A percentile compares a stretch with the other conserved stretches of the same genome.
phyloP scores from a whole-genome alignment of 192 early-diverging fungal species.

The Oehlia diaphana region DNA sequence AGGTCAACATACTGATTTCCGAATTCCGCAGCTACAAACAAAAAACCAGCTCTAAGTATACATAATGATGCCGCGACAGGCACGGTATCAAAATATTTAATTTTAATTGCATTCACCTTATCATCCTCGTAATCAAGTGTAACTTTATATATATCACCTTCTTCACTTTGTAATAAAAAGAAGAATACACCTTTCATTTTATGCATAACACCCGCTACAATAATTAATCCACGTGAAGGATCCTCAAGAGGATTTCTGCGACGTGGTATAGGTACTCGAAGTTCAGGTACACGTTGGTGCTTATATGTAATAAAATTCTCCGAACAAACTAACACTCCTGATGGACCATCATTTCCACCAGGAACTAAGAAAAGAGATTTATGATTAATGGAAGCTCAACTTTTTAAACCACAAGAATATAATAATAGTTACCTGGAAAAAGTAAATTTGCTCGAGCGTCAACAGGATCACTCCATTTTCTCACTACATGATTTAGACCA shows the following conservation, averaged over 20 bases:
- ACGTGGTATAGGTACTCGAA: conserved; percentile 79
- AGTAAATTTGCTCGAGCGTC: conserved; percentile 75
- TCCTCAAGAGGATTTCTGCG: conserved; percentile 71
- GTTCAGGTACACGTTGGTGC: conserved; percentile 66
- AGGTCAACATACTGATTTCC: conserved; percentile 80
- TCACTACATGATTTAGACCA: conserved; percentile 97
- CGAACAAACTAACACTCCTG: conserved; percentile 95
- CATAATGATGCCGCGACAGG: conserved; percentile 76
- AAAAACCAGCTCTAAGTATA: conserved; percentile 89
- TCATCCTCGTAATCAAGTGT: conserved; percentile 76
- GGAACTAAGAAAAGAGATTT: conserved; percentile 49
- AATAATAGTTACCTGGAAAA: conserved; percentile 59
- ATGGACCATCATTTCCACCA: conserved; percentile 92
- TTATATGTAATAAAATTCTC: conserved; percentile 87
- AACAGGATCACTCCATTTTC: conserved; percentile 91
- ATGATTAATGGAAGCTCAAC: not conserved
- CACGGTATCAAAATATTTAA: conserved; percentile 96
- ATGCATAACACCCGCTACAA: conserved; percentile 85
- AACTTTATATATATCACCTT: conserved; percentile 93
- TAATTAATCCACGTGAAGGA: conserved; percentile 65
- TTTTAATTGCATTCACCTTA: conserved; percentile 66
- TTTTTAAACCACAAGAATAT: not conserved
- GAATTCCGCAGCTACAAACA: conserved; percentile 90
- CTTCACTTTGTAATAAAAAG: conserved; percentile 86
- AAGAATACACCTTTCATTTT: conserved; percentile 92